Evolutionary conservation across 805 yeast genomes (phyloP).

Genomic region (Candida hungchunana): DNA sequence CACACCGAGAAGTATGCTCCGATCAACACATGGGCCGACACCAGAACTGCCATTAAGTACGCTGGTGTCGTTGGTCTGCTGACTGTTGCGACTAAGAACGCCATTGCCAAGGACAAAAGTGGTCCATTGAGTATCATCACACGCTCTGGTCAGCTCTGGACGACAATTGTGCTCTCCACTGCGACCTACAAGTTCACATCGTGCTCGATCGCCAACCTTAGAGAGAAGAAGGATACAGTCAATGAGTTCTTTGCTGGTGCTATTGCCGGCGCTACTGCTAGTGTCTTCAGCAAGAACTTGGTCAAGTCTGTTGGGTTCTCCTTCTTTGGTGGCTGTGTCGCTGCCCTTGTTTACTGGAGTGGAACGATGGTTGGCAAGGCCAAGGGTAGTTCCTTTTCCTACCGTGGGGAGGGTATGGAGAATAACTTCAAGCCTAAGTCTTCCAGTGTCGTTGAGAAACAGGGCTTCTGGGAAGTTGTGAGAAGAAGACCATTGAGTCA

Average conservation of each 20-base stretch:
- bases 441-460: conserved; percentile 30
- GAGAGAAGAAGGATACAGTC: conserved; percentile 59
- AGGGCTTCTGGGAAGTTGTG: conserved; percentile 76
- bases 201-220: conserved; percentile 49
- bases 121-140: conserved; percentile 32
- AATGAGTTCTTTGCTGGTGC: conserved; percentile 49
- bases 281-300: conserved; percentile 30
- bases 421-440: conserved; percentile 26
- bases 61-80: conserved; percentile 43
- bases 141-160: conserved; percentile 28
- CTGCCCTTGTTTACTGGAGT: conserved; percentile 50
- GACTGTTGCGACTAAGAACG: conserved; percentile 46
- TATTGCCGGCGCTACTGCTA: conserved; percentile 41
- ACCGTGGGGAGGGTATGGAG: conserved; percentile 25
- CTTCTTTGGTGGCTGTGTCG: conserved; percentile 37
- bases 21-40: conserved; percentile 48
- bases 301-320: conserved; percentile 45
- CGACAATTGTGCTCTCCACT: conserved; percentile 46
- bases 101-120: conserved; percentile 38
- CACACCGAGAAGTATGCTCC: conserved; percentile 45
- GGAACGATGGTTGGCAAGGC: conserved; percentile 34
- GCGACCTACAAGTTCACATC: conserved; percentile 40
- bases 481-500: conserved; percentile 80
- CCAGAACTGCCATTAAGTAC: conserved; percentile 41
- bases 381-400: conserved; percentile 35